Percentiles rank a stretch among this genome's conserved stretches.
Evolutionary conservation across 805 yeast genomes (phyloP).

Genomic region (Candida ponderosae): DNA sequence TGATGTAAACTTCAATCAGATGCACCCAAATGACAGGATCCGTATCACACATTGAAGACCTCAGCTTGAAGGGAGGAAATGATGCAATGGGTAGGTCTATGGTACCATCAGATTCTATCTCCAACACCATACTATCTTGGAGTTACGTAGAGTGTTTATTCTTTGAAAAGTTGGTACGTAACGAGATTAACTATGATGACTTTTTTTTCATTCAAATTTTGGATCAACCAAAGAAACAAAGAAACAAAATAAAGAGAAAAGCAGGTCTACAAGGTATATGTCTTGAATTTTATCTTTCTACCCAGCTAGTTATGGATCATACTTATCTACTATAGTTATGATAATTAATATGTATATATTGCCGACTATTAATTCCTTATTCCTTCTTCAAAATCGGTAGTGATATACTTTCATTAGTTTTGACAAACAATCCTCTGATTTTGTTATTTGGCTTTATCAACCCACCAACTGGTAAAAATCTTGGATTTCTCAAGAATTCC

Average conservation of each 20-base stretch:
- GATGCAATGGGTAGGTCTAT: constrained; percentile 51
- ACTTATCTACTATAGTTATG: background rate
- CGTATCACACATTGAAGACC: constrained; percentile 72
- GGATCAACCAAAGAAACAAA: constrained; percentile 8
- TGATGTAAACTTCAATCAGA: constrained; percentile 55
- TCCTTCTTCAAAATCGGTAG: constrained; percentile 40
- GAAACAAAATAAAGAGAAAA: constrained; percentile 1
- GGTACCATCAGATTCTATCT: background rate
- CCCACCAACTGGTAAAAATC: constrained; percentile 53
- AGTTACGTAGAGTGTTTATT: too few species aligned
- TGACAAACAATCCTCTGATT: constrained; percentile 47
- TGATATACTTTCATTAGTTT: constrained; percentile 60
- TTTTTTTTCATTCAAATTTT: constrained; percentile 13
- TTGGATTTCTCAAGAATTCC: constrained; percentile 35
- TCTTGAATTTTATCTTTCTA: background rate
- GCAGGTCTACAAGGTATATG: too few species aligned
- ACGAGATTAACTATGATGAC: constrained; percentile 16
- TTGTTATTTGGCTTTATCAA: constrained; percentile 36
- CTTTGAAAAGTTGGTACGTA: too few species aligned
- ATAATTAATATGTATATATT: constrained; percentile 2
- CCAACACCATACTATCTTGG: too few species aligned
- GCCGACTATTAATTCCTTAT: constrained; percentile 2
- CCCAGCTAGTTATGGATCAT: too few species aligned
- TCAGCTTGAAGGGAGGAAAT: constrained; percentile 66
- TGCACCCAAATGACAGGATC: constrained; percentile 85